Conservation (phyloP, 2,329 filamentous ascomycete genomes). For the Tolypocladium tundrense region DNA sequence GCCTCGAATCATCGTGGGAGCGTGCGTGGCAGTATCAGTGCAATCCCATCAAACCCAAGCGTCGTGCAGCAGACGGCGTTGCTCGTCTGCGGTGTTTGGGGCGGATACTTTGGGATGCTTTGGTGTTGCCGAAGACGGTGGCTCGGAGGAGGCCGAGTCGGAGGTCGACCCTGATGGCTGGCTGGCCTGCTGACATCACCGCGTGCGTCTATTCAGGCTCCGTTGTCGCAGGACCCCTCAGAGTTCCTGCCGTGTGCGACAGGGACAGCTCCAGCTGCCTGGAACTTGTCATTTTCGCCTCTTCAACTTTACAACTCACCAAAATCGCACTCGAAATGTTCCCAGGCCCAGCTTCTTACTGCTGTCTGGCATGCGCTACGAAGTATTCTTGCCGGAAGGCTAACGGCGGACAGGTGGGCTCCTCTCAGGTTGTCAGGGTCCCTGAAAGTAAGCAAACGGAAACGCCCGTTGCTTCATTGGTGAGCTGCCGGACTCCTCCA, state of each 20-base stretch:
- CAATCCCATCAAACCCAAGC: background rate
- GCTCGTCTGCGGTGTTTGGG: background rate
- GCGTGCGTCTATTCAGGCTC: background rate
- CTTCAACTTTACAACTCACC: too few species aligned
- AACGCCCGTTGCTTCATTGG: background rate
- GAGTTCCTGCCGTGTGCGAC: background rate
- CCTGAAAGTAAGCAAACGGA: background rate
- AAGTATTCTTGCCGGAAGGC: too few species aligned
- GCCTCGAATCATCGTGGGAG: slow-evolving; percentile 15
- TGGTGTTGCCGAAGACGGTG: background rate
- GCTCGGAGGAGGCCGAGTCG: background rate
- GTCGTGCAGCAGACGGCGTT: background rate
- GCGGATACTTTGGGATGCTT: background rate
- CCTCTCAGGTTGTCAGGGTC: too few species aligned
- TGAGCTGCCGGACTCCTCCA: background rate
- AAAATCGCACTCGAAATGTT: too few species aligned
- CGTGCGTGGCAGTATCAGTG: background rate
- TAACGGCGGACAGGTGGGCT: too few species aligned
- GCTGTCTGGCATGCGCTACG: background rate
- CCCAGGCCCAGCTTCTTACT: background rate
- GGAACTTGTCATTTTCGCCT: too few species aligned
- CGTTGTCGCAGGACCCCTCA: background rate
- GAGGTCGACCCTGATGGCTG: background rate
- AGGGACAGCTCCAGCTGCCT: too few species aligned
- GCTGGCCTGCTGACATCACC: background rate